phyloP scores from a whole-genome alignment of 2,329 filamentous ascomycete genomes.

The Aspergillus pseudotamarii region DNA sequence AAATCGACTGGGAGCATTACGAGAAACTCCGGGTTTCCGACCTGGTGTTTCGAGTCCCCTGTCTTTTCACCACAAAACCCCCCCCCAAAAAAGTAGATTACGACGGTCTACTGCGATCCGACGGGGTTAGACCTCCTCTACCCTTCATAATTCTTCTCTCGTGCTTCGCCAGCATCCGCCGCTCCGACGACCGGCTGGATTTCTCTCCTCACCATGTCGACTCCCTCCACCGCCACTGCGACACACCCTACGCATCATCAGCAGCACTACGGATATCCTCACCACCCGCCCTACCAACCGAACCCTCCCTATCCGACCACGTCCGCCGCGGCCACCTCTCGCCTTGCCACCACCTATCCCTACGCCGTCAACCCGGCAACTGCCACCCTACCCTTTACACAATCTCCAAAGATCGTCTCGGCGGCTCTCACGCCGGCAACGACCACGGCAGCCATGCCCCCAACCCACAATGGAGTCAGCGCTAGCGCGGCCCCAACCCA shows the following conservation, averaged over 20 bases:
- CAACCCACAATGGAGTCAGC: constrained; percentile 43
- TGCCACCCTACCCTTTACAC: constrained; percentile 36
- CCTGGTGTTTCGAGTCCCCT: constrained; percentile 21
- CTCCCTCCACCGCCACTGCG: constrained; percentile 75
- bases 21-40: constrained; percentile 21
- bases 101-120: constrained; percentile 21
- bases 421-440: constrained; percentile 38
- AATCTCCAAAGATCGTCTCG: constrained; percentile 39
- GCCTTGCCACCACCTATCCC: constrained; percentile 47
- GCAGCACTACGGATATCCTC: constrained; percentile 64
- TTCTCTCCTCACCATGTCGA: constrained; percentile 66
- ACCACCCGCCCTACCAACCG: constrained; percentile 58
- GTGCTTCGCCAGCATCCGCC: constrained; percentile 20
- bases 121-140: constrained; percentile 1
- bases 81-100: constrained; percentile 2
- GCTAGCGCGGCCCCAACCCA: constrained; percentile 42
- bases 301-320: constrained; percentile 56
- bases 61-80: constrained; percentile 1
- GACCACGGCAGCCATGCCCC: constrained; percentile 33
- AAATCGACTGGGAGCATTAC: constrained; percentile 16
- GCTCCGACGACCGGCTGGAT: constrained; percentile 33
- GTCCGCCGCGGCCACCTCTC: constrained; percentile 41
- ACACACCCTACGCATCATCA: constrained; percentile 67
- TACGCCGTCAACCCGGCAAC: constrained; percentile 42
- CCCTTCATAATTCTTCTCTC: constrained; percentile 6